A percentile compares a stretch with the other conserved stretches of the same genome.
Conservation (phyloP, 371 early-diverging fungal genomes). For the Batkoa obscura region DNA sequence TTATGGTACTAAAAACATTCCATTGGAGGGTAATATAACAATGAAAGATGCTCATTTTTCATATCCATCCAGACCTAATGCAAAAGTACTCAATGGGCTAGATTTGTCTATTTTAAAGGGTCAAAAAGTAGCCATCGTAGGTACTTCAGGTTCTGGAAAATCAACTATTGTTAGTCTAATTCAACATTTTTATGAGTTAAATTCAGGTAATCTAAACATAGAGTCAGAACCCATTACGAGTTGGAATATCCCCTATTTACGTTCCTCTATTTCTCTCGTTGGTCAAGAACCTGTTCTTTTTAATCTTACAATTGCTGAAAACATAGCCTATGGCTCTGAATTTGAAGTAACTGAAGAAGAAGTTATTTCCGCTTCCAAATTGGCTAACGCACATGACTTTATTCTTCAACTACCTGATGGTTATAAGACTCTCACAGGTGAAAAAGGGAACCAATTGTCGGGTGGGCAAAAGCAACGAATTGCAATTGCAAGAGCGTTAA, state of each 20-base stretch:
- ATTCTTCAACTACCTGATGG: constrained; percentile 39
- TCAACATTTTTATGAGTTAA: constrained; percentile 50
- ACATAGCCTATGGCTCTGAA: constrained; percentile 36
- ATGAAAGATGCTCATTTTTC: constrained; percentile 45
- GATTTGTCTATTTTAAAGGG: constrained; percentile 37
- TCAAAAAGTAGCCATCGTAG: constrained; percentile 19
- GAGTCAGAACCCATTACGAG: constrained; percentile 47
- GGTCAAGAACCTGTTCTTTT: constrained; percentile 79
- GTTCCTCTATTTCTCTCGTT: constrained; percentile 58
- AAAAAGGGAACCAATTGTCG: constrained; percentile 42
- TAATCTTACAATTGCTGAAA: constrained; percentile 64
- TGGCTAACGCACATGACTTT: constrained; percentile 62
- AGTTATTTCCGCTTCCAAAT: constrained; percentile 32
- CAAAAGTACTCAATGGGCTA: constrained; percentile 34
- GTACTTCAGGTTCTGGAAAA: constrained; percentile 39
- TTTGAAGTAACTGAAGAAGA: constrained; percentile 14
- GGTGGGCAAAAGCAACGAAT: constrained; percentile 60
- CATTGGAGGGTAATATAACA: constrained; percentile 36
- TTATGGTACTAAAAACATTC: constrained; percentile 23
- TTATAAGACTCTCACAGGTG: constrained; percentile 62
- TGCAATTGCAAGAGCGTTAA: constrained; percentile 44
- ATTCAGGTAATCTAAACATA: constrained; percentile 31
- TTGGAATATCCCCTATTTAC: constrained; percentile 34
- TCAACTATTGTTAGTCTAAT: constrained; percentile 44
- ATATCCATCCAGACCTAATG: constrained; percentile 45